Evolutionary conservation across 83 land plant genomes (phyloP).

Genomic region (Picea abies): DNA sequence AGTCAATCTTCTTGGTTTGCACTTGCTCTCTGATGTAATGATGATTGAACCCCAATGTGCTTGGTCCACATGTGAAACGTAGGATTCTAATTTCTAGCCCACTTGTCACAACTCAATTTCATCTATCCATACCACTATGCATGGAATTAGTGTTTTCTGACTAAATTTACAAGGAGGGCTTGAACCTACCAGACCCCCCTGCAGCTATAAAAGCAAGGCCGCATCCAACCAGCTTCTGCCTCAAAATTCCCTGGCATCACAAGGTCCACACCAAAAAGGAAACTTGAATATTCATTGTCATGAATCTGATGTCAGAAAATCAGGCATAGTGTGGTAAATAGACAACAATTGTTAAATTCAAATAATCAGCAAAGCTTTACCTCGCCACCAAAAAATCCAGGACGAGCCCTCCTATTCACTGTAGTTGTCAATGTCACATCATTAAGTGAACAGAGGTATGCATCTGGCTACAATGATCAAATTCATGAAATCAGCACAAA

Average conservation of each 20-base stretch:
- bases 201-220: slow-evolving; percentile 89
- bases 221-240: slow-evolving; percentile 84
- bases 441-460: slow-evolving; percentile 85
- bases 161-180: neutral
- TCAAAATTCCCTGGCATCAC: slow-evolving; percentile 57
- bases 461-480: slow-evolving; percentile 71
- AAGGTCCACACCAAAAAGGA: neutral
- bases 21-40: too few relatives aligned
- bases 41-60: too few relatives aligned
- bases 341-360: neutral
- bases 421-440: slow-evolving; percentile 71
- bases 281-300: neutral
- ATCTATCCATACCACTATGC: neutral
- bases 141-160: neutral
- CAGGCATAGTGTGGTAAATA: neutral
- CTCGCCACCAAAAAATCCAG: slow-evolving; percentile 57
- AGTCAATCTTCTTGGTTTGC: too few relatives aligned
- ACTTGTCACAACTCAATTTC: slow-evolving; percentile 6
- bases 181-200: slow-evolving; percentile 81
- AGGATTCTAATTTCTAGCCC: neutral
- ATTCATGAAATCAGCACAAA: slow-evolving; percentile 3
- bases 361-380: slow-evolving; percentile 26
- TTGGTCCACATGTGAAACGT: too few relatives aligned
- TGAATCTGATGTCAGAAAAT: neutral
- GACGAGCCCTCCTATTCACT: slow-evolving; percentile 58